These are phyloP conservation scores for Fusarium sarcochroum DNA, from an alignment of 2,329 filamentous ascomycete genomes.

Conservation along the genomic window DNA sequence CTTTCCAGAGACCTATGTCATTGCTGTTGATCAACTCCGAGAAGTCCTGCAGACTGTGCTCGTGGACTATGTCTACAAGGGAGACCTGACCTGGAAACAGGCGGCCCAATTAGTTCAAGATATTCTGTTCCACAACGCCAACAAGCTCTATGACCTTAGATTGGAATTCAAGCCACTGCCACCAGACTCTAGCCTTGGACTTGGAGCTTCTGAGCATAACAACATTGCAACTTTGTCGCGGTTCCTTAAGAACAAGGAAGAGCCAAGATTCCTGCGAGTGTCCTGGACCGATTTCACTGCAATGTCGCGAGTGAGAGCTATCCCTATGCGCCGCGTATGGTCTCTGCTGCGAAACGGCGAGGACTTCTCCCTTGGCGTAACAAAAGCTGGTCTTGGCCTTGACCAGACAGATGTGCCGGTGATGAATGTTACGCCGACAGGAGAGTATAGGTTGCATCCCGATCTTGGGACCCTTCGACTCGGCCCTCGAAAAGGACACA, in stretches of 20 bases:
- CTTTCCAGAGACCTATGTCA: slow-evolving; percentile 82
- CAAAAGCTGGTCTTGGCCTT: slow-evolving; percentile 74
- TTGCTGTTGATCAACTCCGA: slow-evolving; percentile 80
- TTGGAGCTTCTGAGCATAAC: slow-evolving; percentile 12
- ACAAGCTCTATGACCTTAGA: slow-evolving; percentile 77
- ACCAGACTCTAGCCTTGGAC: slow-evolving; percentile 6
- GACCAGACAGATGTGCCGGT: slow-evolving; percentile 76
- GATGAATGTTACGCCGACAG: slow-evolving; percentile 68
- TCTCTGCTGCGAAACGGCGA: slow-evolving; percentile 61
- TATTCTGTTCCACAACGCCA: slow-evolving; percentile 83
- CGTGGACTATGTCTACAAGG: slow-evolving; percentile 74
- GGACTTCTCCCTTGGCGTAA: slow-evolving; percentile 69
- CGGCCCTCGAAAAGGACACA: slow-evolving; percentile 72
- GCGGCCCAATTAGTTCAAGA: slow-evolving; percentile 75
- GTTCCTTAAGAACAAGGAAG: slow-evolving; percentile 63
- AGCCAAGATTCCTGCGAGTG: slow-evolving; percentile 77
- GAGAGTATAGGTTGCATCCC: slow-evolving; percentile 76
- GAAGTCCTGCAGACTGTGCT: slow-evolving; percentile 79
- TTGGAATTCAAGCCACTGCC: slow-evolving; percentile 56
- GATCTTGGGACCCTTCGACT: slow-evolving; percentile 73
- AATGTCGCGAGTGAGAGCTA: slow-evolving; percentile 73
- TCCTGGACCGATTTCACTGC: slow-evolving; percentile 87
- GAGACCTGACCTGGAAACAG: slow-evolving; percentile 71
- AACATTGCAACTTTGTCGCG: slow-evolving; percentile 29
- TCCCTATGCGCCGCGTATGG: slow-evolving; percentile 73